Evolutionary conservation across 371 early-diverging fungal genomes (phyloP).

Genomic region (Capillidium rhysosporum): DNA sequence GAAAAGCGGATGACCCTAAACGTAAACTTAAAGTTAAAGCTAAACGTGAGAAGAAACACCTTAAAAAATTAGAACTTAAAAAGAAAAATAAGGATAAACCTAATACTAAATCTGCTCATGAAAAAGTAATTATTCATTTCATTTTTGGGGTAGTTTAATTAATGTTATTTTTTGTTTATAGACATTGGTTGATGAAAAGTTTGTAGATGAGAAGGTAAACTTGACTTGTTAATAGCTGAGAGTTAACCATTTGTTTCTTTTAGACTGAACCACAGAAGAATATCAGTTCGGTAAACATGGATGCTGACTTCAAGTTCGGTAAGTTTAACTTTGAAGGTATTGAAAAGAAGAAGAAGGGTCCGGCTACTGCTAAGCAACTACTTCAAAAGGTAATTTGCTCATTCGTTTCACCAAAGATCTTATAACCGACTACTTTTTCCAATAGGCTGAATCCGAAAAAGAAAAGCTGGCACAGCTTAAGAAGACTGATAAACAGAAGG

Average conservation of each 20-base stretch:
- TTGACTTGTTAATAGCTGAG: not conserved
- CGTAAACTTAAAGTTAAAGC: not conserved
- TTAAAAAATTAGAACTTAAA: not conserved
- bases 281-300: slow-evolving; percentile 20
- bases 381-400: slow-evolving; percentile 45
- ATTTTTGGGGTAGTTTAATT: not conserved
- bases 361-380: slow-evolving; percentile 46
- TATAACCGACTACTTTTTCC: slow-evolving; percentile 21
- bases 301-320: slow-evolving; percentile 44
- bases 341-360: slow-evolving; percentile 43
- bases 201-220: not conserved
- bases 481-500: slow-evolving; percentile 15
- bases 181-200: not conserved
- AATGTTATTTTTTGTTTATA: not conserved
- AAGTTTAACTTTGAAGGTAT: slow-evolving; percentile 33
- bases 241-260: not conserved
- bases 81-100: not conserved
- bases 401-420: not conserved
- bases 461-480: slow-evolving; percentile 41
- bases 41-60: not conserved
- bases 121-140: not conserved
- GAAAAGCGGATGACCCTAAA: slow-evolving; percentile 5
- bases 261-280: not conserved
- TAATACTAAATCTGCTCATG: not conserved
- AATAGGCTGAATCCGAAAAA: slow-evolving; percentile 50